Conservation (phyloP, 164 flowering plant genomes). For the Vitis cinerea region DNA sequence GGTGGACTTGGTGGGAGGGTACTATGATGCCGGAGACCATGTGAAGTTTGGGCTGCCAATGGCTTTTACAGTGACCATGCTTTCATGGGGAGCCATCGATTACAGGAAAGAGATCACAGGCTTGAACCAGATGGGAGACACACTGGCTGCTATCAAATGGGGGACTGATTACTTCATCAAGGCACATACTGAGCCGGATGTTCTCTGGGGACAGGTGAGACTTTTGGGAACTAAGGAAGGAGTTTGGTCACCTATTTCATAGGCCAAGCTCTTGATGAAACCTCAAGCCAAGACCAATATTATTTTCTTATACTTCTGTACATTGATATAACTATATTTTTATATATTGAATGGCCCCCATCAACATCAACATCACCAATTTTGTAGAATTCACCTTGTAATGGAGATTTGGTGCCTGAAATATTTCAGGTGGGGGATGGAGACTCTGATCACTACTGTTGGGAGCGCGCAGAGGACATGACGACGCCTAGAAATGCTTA, state of each 20-base stretch:
- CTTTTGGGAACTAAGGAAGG: neutral
- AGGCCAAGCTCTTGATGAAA: no score
- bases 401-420: neutral
- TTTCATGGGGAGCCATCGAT: constrained; percentile 76
- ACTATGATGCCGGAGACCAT: constrained; percentile 92
- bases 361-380: no score
- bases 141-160: constrained; percentile 69
- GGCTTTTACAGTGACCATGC: constrained; percentile 75
- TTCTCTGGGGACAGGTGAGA: constrained; percentile 68
- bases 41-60: constrained; percentile 88
- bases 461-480: constrained; percentile 90
- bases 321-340: no score
- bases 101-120: constrained; percentile 44
- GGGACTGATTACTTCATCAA: constrained; percentile 84
- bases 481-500: constrained; percentile 68
- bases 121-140: constrained; percentile 45
- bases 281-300: no score
- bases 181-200: constrained; percentile 58
- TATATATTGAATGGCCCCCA: no score
- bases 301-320: no score
- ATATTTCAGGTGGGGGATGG: constrained; percentile 68
- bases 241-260: neutral
- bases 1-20: constrained; percentile 90
- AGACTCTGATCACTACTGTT: constrained; percentile 70
- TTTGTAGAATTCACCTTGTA: neutral